These are phyloP conservation scores for Termitomyces sp. DNA, from an alignment of 768 basidiomycete genomes.

Conservation along the genomic window DNA sequence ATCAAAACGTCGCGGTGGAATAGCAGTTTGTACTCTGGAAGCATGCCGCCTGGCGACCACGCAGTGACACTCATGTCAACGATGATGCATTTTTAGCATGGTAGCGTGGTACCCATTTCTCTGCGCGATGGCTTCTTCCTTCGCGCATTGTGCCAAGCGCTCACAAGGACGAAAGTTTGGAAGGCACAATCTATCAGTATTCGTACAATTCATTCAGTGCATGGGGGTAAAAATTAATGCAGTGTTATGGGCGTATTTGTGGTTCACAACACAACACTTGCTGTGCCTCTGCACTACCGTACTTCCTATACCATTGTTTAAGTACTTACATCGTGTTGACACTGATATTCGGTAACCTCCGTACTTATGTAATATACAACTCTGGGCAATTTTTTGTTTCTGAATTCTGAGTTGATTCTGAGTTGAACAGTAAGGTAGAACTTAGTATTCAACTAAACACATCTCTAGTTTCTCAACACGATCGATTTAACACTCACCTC, in stretches of 20 bases:
- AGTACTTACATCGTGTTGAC: background rate
- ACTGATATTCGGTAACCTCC: background rate
- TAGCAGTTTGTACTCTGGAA: background rate
- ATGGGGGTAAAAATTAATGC: background rate
- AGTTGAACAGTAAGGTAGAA: too few species aligned
- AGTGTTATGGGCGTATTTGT: background rate
- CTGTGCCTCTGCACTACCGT: background rate
- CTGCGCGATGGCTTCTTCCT: background rate
- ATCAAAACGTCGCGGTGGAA: constrained; percentile 1
- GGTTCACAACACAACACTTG: background rate
- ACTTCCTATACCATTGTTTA: background rate
- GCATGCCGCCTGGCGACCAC: background rate
- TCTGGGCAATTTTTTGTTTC: too few species aligned
- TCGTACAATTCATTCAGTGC: background rate
- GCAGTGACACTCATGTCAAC: background rate
- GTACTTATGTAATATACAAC: too few species aligned
- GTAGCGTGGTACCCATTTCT: background rate
- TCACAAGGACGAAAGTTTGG: background rate
- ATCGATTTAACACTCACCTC: too few species aligned
- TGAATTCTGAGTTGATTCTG: too few species aligned
- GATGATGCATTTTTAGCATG: background rate
- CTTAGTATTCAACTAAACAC: too few species aligned
- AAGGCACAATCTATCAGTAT: background rate
- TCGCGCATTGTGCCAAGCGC: background rate
- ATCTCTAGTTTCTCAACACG: too few species aligned